Percentiles rank a stretch among this genome's conserved stretches.
phyloP scores from a whole-genome alignment of 805 yeast genomes.

The Kluyveromyces siamensis region DNA sequence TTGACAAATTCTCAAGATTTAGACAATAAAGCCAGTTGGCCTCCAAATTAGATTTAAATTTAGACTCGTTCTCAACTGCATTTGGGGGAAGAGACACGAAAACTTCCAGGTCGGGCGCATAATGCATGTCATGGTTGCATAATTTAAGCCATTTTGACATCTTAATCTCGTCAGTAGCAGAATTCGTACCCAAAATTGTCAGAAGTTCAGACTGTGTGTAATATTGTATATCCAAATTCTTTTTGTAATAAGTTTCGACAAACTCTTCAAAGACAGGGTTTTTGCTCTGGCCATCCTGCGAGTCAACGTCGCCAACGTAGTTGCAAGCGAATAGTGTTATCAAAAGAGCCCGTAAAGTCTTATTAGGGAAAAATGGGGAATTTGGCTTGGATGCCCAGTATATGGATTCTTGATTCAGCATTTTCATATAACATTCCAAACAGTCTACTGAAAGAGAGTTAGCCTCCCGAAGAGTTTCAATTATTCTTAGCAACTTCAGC shows the following conservation, averaged over 20 bases:
- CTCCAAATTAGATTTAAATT: conserved; percentile 61
- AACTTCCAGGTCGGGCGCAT: conserved; percentile 29
- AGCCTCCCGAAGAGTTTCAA: conserved; percentile 32
- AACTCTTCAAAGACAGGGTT: conserved; percentile 48
- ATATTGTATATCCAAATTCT: conserved; percentile 70
- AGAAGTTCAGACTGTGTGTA: conserved; percentile 51
- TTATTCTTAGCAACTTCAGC: conserved; percentile 32
- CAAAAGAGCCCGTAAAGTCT: conserved; percentile 37
- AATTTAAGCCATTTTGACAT: conserved; percentile 33
- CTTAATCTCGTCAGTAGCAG: conserved; percentile 10
- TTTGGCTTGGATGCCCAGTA: conserved; percentile 40
- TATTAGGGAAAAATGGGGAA: conserved; percentile 57
- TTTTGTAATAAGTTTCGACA: conserved; percentile 40
- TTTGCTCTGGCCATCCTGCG: conserved; percentile 33
- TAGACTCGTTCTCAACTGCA: conserved; percentile 29
- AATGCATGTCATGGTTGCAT: conserved; percentile 22
- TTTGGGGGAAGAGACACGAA: conserved; percentile 42
- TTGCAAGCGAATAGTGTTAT: conserved; percentile 29
- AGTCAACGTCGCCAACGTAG: conserved; percentile 35
- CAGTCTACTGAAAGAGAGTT: conserved; percentile 44
- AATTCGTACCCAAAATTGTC: conserved; percentile 19
- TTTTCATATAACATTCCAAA: conserved; percentile 46
- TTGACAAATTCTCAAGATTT: conserved; percentile 36
- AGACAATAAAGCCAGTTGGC: conserved; percentile 55
- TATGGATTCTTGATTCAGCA: conserved; percentile 47